A percentile compares a stretch with the other conserved stretches of the same genome.
phyloP scores from a whole-genome alignment of 139 green algal genomes.

The Coelastrella sp. region DNA sequence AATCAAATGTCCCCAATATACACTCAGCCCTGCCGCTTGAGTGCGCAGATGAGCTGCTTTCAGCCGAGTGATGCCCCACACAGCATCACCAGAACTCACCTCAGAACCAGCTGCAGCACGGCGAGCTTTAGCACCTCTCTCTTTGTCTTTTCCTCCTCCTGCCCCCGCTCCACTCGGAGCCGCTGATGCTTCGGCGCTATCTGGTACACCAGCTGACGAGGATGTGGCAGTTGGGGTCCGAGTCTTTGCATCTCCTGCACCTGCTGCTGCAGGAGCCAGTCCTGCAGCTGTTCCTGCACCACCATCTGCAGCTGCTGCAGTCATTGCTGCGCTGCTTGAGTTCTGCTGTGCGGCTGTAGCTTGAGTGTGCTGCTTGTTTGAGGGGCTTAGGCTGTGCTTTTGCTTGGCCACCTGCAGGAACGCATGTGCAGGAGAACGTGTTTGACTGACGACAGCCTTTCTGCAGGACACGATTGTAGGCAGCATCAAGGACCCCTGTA shows the following conservation, averaged over 20 bases:
- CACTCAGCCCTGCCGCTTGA: not conserved
- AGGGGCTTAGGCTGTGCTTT: not conserved
- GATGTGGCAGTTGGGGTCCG: no score
- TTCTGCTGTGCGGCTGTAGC: not conserved
- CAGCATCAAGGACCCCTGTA: no score
- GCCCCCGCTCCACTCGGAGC: no score
- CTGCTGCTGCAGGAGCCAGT: not conserved
- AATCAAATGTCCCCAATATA: not conserved
- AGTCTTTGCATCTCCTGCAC: not conserved
- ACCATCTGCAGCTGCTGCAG: not conserved
- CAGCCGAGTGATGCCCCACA: no score
- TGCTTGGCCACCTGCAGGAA: no score
- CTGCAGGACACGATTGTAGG: no score
- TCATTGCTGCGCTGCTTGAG: not conserved
- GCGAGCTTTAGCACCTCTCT: constrained; percentile 48
- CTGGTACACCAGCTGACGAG: no score
- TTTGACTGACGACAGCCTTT: no score
- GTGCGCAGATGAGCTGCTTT: not conserved
- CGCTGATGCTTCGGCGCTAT: no score
- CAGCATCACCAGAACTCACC: constrained; percentile 36
- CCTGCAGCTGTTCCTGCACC: not conserved
- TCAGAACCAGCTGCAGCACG: constrained; percentile 70
- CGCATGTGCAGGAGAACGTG: no score
- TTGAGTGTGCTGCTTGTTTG: not conserved
- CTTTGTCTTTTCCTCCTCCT: not conserved